Base-by-base conservation (phyloP, 257 asterid species). In the Solanum medicagineum region DNA sequence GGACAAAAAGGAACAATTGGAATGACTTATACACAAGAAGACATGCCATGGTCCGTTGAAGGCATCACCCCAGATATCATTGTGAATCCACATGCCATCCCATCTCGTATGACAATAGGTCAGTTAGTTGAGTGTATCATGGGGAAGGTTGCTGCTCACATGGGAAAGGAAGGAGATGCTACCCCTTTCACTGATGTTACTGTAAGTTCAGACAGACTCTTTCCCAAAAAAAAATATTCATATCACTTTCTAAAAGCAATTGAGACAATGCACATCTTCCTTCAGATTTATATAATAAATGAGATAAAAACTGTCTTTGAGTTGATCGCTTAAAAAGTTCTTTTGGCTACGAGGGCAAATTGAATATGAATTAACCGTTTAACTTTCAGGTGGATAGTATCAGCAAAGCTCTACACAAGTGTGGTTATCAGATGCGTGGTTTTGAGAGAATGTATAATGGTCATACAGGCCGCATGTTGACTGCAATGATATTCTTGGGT, bases 391-490 rank as follows among this genome's bases (percentile, higher is more conserved):
- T 96, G 87, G 99, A 96, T 83, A 96, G 93, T 84, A 96, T 96
- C 66, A 96, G 99, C 87, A 94, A 89, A 90, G 97, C 98, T 70
- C 97, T 95, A 10, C 99, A 94, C 88, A 92, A 92, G 85, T 96
- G 99, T 89, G 99, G 99, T 42, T 96, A 96, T 83, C 98, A 95
- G 86, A 96, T 95, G 99, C 93, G 99, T 40, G 98, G 99, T 84
- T 96, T 89, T 62, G 99, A 96, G 94, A 96, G 98, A 70, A 95
- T 94, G 99, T 95, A 96, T 85, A 95, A 96, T 68, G 98, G 99
- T 14, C 99, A 96, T 84, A 96, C 99, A 0, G 99, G 99, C 16
- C 88, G 98, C 82, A 87, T 88, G 81, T 95, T 96, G 16, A n/a
- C 94, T 1, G 91, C 98, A 13, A 96, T 94, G 93, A 93, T 95